These are phyloP conservation scores for Lachancea kluyveri DNA, from an alignment of 805 yeast species.

Conservation along the genomic window DNA sequence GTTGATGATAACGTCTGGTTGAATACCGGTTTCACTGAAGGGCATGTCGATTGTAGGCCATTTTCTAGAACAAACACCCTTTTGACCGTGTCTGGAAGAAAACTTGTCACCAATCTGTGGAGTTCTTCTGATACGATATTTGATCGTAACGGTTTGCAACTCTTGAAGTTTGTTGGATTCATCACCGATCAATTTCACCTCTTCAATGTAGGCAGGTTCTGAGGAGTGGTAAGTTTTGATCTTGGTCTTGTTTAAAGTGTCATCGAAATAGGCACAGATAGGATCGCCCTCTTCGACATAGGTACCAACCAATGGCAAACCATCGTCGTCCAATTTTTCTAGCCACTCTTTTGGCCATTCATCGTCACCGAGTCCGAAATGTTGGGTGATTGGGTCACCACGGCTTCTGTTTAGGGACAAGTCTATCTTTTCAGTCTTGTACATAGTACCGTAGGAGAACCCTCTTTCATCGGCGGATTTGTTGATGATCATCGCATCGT, in stretches of 20 bases:
- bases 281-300: conserved; percentile 95
- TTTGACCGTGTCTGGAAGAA: conserved; percentile 96
- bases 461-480: conserved; percentile 98
- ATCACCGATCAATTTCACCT: conserved; percentile 87
- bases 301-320: conserved; percentile 84
- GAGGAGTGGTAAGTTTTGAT: conserved; percentile 88
- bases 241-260: conserved; percentile 82
- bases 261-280: conserved; percentile 87
- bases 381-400: conserved; percentile 93
- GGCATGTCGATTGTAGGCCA: conserved; percentile 99
- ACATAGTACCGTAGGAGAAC: conserved; percentile 94
- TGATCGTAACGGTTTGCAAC: conserved; percentile 79
- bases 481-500: conserved; percentile 98
- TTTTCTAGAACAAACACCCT: conserved; percentile 96
- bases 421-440: conserved; percentile 90
- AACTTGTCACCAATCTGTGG: conserved; percentile 97
- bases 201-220: conserved; percentile 93
- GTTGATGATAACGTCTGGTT: conserved; percentile 94
- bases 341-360: conserved; percentile 91
- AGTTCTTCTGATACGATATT: conserved; percentile 83
- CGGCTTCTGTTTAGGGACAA: conserved; percentile 68
- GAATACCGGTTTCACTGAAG: conserved; percentile 91
- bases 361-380: conserved; percentile 90
- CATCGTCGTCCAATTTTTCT: conserved; percentile 83
- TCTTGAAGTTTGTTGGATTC: conserved; percentile 62